These are phyloP conservation scores for Knoxdaviesia capensis DNA, from an alignment of 2,329 filamentous ascomycete genomes.

Conservation along the genomic window DNA sequence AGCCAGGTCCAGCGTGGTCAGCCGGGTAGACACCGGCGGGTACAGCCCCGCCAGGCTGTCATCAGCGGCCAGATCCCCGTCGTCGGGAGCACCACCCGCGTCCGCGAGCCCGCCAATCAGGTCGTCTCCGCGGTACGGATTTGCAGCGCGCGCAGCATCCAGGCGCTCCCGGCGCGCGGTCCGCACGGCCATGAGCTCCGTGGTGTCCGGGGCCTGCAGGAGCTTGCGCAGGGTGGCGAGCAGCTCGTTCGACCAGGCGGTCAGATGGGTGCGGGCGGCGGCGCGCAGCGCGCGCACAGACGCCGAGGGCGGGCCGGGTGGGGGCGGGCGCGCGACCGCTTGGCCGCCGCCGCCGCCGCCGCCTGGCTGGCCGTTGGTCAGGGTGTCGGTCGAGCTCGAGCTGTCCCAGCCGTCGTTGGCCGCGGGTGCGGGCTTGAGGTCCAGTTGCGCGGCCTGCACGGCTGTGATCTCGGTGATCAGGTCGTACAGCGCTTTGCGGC, in stretches of 20 bases:
- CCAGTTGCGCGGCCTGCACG: constrained; percentile 32
- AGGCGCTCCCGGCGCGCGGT: constrained; percentile 42
- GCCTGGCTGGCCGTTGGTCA: constrained; percentile 4
- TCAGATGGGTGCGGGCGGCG: constrained; percentile 3
- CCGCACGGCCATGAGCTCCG: constrained; percentile 10
- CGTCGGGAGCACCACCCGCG: constrained; percentile 14
- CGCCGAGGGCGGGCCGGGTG: constrained; percentile 10
- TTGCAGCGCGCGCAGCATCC: constrained; percentile 30
- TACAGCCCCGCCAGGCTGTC: constrained; percentile 29
- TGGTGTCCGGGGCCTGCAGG: constrained; percentile 1
- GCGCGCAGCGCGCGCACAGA: constrained; percentile 1
- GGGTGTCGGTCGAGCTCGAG: constrained; percentile 4
- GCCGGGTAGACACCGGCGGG: constrained; percentile 29
- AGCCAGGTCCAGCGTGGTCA: constrained; percentile 32
- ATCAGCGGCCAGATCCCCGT: constrained; percentile 18
- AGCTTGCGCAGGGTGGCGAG: constrained; percentile 3
- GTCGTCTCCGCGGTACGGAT: constrained; percentile 7
- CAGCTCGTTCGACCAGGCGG: constrained; percentile 3
- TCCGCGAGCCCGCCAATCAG: constrained; percentile 15
- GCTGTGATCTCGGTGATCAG: constrained; percentile 29
- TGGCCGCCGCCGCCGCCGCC: constrained; percentile 4
- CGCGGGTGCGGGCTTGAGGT: constrained; percentile 14
- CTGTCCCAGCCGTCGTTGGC: constrained; percentile 4
- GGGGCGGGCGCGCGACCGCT: background rate
- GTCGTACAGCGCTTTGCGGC: constrained; percentile 27